A percentile compares a stretch with the other conserved stretches of the same genome.
phyloP scores from a whole-genome alignment of 148 eudicot genomes.

The Arctostaphylos glauca region DNA sequence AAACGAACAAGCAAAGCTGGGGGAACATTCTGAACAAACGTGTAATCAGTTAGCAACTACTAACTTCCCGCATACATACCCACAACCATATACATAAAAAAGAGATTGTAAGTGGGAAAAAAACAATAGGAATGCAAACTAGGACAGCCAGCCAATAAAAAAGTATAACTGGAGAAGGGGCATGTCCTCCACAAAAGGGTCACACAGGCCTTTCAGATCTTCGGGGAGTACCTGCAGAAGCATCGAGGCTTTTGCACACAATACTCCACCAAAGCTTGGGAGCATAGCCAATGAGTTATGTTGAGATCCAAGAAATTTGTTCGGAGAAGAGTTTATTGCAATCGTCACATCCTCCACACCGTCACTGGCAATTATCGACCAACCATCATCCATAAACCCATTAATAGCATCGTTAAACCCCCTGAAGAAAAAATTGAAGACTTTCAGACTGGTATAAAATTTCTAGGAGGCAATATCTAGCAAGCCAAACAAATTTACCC shows the following conservation, averaged over 20 bases:
- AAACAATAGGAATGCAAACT: background rate
- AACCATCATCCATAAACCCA: constrained; percentile 65
- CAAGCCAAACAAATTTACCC: constrained; percentile 2
- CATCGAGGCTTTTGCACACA: constrained; percentile 70
- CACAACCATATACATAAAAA: background rate
- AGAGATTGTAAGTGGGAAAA: background rate
- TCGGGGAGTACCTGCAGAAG: constrained; percentile 50
- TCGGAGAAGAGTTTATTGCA: constrained; percentile 44
- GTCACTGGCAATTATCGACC: constrained; percentile 48
- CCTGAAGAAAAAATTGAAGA: constrained; percentile 25
- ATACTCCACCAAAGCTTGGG: constrained; percentile 48
- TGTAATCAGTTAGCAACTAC: constrained; percentile 5
- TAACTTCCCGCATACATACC: background rate
- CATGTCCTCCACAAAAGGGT: background rate
- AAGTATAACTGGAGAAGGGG: background rate
- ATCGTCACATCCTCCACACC: constrained; percentile 66
- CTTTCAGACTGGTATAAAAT: background rate
- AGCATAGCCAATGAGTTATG: constrained; percentile 37
- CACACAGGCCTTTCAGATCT: background rate
- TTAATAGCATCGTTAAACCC: constrained; percentile 70
- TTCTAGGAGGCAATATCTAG: background rate
- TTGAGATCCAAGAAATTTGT: constrained; percentile 42
- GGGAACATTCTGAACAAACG: constrained; percentile 47
- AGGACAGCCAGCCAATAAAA: background rate
- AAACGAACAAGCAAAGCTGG: constrained; percentile 63